A percentile compares a stretch with the other conserved stretches of the same genome.
Evolutionary conservation across 768 basidiomycete genomes (phyloP).

Genomic region (Boletus rubescentipes): DNA sequence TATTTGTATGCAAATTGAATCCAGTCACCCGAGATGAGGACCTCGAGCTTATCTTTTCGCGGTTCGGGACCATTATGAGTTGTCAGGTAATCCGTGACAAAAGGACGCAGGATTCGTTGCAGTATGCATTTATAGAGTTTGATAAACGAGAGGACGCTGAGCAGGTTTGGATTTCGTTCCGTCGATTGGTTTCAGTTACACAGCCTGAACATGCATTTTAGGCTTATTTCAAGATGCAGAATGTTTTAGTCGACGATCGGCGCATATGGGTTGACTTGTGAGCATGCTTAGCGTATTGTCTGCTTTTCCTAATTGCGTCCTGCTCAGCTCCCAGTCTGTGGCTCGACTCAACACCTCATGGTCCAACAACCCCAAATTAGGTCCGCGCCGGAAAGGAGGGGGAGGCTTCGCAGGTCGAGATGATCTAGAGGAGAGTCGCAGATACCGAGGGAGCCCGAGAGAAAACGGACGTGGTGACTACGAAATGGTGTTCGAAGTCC

Average conservation of each 20-base stretch:
- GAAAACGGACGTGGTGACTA: constrained; percentile 44
- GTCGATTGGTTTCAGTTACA: not conserved
- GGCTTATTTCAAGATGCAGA: constrained; percentile 99
- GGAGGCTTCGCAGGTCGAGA: constrained; percentile 68
- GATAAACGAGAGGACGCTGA: constrained; percentile 92
- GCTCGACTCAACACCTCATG: constrained; percentile 78
- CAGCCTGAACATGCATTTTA: constrained; percentile 30
- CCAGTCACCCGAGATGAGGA: constrained; percentile 95
- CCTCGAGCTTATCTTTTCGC: constrained; percentile 93
- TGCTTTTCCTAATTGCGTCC: constrained; percentile 19
- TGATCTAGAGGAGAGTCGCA: constrained; percentile 69
- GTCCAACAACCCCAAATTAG: constrained; percentile 74
- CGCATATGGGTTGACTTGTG: constrained; percentile 99
- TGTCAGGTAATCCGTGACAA: constrained; percentile 98
- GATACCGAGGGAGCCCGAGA: constrained; percentile 48
- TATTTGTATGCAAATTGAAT: constrained; percentile 99
- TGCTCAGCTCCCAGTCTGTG: constrained; percentile 84
- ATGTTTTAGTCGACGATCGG: constrained; percentile 94
- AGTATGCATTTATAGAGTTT: constrained; percentile 99
- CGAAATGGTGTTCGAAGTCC: constrained; percentile 85
- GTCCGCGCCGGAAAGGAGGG: constrained; percentile 36
- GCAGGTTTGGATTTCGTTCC: constrained; percentile 55
- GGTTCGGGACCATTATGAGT: constrained; percentile 94
- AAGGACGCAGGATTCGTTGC: constrained; percentile 91
- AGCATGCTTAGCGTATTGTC: constrained; percentile 30